Conservation (phyloP, 257 asterid species). For the Voacanga thouarsii region DNA sequence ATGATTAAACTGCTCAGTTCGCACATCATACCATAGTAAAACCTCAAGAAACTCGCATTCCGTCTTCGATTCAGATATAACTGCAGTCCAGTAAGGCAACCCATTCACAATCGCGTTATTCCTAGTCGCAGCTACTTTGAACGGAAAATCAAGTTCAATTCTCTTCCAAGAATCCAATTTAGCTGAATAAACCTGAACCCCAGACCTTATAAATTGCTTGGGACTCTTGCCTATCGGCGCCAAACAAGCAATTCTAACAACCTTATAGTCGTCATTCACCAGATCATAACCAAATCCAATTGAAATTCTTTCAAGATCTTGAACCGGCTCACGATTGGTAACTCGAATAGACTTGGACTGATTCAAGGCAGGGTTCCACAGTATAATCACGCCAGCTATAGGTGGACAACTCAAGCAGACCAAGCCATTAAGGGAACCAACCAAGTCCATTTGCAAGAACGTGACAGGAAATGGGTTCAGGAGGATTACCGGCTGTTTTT, state of each 20-base stretch:
- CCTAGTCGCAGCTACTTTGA: neutral
- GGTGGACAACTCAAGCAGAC: neutral
- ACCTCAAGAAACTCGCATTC: neutral
- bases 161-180: neutral
- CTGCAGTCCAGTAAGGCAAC: neutral
- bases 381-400: neutral
- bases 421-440: constrained; percentile 2
- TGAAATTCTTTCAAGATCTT: neutral
- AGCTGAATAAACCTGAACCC: neutral
- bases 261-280: neutral
- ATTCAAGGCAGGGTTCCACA: constrained; percentile 5
- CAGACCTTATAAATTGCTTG: neutral
- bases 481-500: no score
- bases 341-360: neutral
- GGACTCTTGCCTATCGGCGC: neutral
- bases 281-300: constrained; percentile 1
- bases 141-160: neutral
- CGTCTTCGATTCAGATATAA: no score
- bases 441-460: neutral
- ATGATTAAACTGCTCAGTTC: neutral
- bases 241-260: neutral
- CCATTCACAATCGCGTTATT: neutral
- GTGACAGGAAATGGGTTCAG: no score
- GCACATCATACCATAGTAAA: no score
- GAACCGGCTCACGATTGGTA: neutral